These are phyloP conservation scores for Geosmithia flava DNA, from an alignment of 2,329 filamentous ascomycete species.

Conservation along the genomic window DNA sequence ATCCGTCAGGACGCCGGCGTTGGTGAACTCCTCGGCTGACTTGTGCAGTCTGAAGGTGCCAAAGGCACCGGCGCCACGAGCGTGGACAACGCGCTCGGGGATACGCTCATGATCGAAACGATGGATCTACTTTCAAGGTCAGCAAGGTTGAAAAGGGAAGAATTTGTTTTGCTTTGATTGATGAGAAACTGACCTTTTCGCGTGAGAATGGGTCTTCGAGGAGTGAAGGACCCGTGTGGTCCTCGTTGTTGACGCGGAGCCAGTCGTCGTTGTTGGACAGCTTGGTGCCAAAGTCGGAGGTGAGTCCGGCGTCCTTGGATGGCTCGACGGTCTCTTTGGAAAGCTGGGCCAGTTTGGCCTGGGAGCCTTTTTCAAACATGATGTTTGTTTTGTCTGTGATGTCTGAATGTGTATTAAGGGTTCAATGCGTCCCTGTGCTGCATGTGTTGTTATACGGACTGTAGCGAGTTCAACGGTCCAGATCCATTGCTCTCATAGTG, in stretches of 20 bases:
- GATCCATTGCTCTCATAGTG: no score
- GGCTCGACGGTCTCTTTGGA: conserved; percentile 44
- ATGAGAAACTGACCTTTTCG: conserved; percentile 47
- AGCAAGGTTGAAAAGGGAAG: background rate
- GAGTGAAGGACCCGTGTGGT: conserved; percentile 53
- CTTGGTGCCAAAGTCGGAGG: conserved; percentile 67
- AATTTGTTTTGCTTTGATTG: background rate
- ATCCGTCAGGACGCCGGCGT: conserved; percentile 46
- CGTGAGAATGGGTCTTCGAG: conserved; percentile 61
- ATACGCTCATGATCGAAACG: conserved; percentile 59
- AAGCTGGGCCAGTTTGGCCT: conserved; percentile 51
- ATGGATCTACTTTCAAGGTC: conserved; percentile 50
- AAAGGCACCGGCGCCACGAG: conserved; percentile 56
- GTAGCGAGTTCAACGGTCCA: no score
- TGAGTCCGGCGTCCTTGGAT: conserved; percentile 46
- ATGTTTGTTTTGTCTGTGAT: background rate
- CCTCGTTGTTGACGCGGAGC: conserved; percentile 51
- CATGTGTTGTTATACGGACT: no score
- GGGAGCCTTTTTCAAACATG: background rate
- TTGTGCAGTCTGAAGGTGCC: conserved; percentile 57
- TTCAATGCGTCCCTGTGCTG: background rate
- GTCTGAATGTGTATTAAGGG: no score
- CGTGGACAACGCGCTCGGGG: conserved; percentile 50
- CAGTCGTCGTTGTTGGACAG: conserved; percentile 66
- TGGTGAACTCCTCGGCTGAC: conserved; percentile 54